Base-by-base conservation (phyloP, 495 filamentous ascomycete genomes). In the Hypoxylon fragiforme region DNA sequence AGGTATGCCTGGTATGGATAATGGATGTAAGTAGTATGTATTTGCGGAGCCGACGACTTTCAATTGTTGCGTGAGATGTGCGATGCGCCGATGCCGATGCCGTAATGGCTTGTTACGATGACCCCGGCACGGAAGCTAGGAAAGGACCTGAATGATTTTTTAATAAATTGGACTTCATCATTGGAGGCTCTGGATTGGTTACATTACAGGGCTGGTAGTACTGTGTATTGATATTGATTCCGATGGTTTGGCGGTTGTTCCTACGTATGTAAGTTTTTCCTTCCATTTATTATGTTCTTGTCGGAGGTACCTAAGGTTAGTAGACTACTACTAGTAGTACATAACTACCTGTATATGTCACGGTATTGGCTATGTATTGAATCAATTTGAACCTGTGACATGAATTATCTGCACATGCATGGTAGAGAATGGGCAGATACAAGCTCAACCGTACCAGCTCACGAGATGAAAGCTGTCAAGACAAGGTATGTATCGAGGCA, bases 121-220 rank as follows among this genome's bases (percentile, higher is more conserved):
- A 43, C 40, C 40, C 40, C 28, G 40, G 19, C 20, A 19, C 12
- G 20, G n/a, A n/a, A 30, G 31, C 24, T 28, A n/a, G n/a, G n/a
- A n/a, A n/a, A n/a, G n/a, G n/a, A n/a, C n/a, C n/a, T n/a, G n/a
- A n/a, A n/a, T n/a, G n/a, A n/a, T n/a, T n/a, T n/a, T n/a, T n/a
- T n/a, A n/a, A n/a, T n/a, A n/a, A n/a, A n/a, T n/a, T n/a, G n/a
- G n/a, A n/a, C n/a, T n/a, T n/a, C n/a, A n/a, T n/a, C n/a, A 24
- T 50, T 44, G n/a, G 39, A n/a, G 30, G 53, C 44, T 56, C 21
- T 22, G 28, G 45, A 60, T 60, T 60, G 57, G 50, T 50, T 50
- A 44, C 39, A n/a, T n/a, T n/a, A n/a, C n/a, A n/a, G n/a, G n/a
- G n/a, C n/a, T n/a, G n/a, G n/a, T n/a, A n/a, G n/a, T n/a, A n/a